Evolutionary conservation across 75 land plant species (phyloP), one percentile per base, ranked within the genome.

Genomic region (Azolla pinnata): DNA sequence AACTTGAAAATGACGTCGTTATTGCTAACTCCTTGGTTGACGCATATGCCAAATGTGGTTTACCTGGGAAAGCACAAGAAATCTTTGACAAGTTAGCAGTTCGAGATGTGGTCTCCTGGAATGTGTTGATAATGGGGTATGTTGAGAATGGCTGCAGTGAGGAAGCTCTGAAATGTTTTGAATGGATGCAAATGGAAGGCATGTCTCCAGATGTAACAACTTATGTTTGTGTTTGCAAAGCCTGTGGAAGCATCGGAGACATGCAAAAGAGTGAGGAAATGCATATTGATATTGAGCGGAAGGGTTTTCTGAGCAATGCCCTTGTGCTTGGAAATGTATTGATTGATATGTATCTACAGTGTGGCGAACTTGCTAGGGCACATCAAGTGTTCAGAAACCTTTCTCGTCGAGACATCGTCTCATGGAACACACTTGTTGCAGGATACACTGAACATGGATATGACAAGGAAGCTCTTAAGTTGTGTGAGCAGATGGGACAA

Each of bases 331-430:
- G 62, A 33, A 60, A 60, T 45, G 18, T 48, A 19, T 26, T 60
- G 25, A 29, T 60, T 26, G 62, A 60, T 28, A 60, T 60, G 62
- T 38, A 33, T 45, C 12, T 48, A 2, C 38, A 60, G 45, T 60
- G 62, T 60, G 62, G 62, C 17, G 23, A 7, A 31, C 18, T 60
- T 0, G 42, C n/a, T 3, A 29, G 16, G 21, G 62, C 62, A 42
- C 46, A 28, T 5, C 14, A 5, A 27, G 62, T 60, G 49, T 60
- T 60, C 29, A 28, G 44, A 16, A 24, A 24, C 12, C 12, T 60
- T 18, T 12, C 28, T 12, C 16, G 0, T 31, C 42, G 16, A 42
- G 81, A 78, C 45, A n/a, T 61, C 28, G 70, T 82, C 2, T 75
- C 85, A 24, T 82, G 85, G 85, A 82, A n/a, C n/a, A n/a, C n/a